phyloP scores from a whole-genome alignment of 1,139 yeast species.

The Debaryomycetaceae sp. region DNA sequence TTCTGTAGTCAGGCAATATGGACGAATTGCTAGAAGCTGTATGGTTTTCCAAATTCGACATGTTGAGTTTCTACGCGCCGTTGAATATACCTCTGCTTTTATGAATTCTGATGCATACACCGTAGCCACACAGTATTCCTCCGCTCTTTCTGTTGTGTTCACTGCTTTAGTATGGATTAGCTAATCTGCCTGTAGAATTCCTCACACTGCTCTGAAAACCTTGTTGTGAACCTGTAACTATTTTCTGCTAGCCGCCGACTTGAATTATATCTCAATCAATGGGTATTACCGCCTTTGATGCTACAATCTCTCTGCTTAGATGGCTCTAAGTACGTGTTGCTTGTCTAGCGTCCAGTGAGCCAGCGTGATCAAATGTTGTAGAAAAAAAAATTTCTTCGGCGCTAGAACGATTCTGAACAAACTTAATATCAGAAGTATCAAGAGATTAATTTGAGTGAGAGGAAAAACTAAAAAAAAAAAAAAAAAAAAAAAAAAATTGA shows the following conservation, averaged over 20 bases:
- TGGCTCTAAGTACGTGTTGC: not conserved
- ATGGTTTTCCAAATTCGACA: slow-evolving; percentile 10
- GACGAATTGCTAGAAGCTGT: slow-evolving; percentile 4
- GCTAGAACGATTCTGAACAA: not conserved
- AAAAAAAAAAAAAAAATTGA: too few relatives aligned
- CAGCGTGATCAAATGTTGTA: not conserved
- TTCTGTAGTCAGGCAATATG: slow-evolving; percentile 7
- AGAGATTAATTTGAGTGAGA: not conserved
- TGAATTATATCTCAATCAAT: too few relatives aligned
- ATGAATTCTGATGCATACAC: not conserved
- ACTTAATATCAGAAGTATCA: not conserved
- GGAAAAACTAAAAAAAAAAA: not conserved
- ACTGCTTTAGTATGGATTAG: not conserved
- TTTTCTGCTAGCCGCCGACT: not conserved
- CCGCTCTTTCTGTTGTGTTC: not conserved
- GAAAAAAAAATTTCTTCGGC: not conserved
- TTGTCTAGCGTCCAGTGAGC: not conserved
- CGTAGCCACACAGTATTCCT: not conserved
- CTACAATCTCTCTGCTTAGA: not conserved
- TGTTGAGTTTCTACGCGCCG: slow-evolving; percentile 1
- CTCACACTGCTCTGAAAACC: not conserved
- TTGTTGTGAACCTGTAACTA: not conserved
- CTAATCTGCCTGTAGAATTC: not conserved
- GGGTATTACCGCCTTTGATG: not conserved
- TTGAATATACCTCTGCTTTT: not conserved